Base-by-base conservation (phyloP, 164 flowering plant genomes). In the Euptelea pleiosperma region DNA sequence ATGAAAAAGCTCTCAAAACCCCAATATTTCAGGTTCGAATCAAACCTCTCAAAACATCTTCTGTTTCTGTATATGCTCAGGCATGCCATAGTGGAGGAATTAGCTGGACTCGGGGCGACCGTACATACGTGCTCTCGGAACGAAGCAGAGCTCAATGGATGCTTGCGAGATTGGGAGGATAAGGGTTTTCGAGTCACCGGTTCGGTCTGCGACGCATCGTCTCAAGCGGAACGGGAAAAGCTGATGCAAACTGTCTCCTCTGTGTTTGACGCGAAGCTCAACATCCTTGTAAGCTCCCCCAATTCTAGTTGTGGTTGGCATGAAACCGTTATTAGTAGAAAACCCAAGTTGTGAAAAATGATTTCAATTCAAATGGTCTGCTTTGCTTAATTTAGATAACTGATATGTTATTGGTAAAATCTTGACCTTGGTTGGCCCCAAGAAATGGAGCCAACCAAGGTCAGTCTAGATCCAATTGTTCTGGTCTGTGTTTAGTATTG, bases 121-220 rank as follows among this genome's bases (percentile, higher is more conserved):
- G 47, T 77, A 5, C 52, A 77, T 31, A 68, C 77, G 1, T 77
- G 77, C 45, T 64, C 77, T 24, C 57, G 77, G 12, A 68, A 68
- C 35, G 61, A 71, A 44, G 35, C 18, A 0, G 73, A 73, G 21
- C 64, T 77, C 12, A 57, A 65, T 18, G 2, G 52, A n/a, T 46
- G 71, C 50, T 18, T 77, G 30, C 8, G 21, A 14, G 63, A 77
- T 16, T 77, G 80, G 77, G 4, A 52, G 18, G 31, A 19, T 14
- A 72, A 70, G 59, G 81, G 83, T 31, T 76, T 59, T 29, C 53
- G 43, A 31, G 75, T 77, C 14, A 70, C 64, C 2, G 81, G 79
- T 16, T 79, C 77, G 0, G 77, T 74, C 7, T 70, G 75, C 43
- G 78, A 80, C 34, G 42, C 68, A 6, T 53, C 70, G 0, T 58